Evolutionary conservation across 2,329 filamentous ascomycete species (phyloP).

Genomic region (Trichophyton schoenleinii): DNA sequence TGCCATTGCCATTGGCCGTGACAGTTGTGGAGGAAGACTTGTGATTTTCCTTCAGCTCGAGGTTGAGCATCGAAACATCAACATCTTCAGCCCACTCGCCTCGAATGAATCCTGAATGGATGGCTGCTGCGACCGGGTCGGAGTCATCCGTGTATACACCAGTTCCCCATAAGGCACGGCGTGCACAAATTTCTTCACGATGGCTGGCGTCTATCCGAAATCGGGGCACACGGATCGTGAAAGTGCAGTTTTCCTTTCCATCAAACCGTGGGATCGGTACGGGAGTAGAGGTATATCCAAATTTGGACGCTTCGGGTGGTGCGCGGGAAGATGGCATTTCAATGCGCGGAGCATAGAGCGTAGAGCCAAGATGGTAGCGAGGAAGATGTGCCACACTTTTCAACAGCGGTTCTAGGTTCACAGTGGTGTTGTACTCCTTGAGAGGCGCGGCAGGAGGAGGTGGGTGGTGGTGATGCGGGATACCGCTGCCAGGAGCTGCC

Average conservation of each 20-base stretch:
- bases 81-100: slow-evolving; percentile 76
- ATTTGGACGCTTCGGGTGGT: slow-evolving; percentile 38
- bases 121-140: slow-evolving; percentile 80
- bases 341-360: slow-evolving; percentile 63
- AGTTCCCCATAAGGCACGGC: slow-evolving; percentile 78
- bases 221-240: slow-evolving; percentile 75
- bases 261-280: slow-evolving; percentile 64
- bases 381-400: slow-evolving; percentile 58
- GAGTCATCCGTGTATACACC: slow-evolving; percentile 95
- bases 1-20: slow-evolving; percentile 24
- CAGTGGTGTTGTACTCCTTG: slow-evolving; percentile 50
- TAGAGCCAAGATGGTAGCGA: slow-evolving; percentile 70
- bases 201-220: slow-evolving; percentile 58
- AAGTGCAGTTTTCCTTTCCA: slow-evolving; percentile 74
- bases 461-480: slow-evolving; percentile 10
- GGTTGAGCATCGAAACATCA: slow-evolving; percentile 53
- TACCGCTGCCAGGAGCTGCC: slow-evolving; percentile 13
- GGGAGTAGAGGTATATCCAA: slow-evolving; percentile 48
- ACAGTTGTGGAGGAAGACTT: slow-evolving; percentile 29
- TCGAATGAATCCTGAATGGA: slow-evolving; percentile 84
- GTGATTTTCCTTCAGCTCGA: slow-evolving; percentile 38
- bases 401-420: slow-evolving; percentile 58
- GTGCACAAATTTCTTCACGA: slow-evolving; percentile 70
- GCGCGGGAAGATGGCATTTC: slow-evolving; percentile 33
- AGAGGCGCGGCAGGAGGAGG: slow-evolving; percentile 22